Evolutionary conservation across 2,329 filamentous ascomycete species (phyloP), one percentile per base, ranked within the genome.

Genomic region (Scedosporium boydii): DNA sequence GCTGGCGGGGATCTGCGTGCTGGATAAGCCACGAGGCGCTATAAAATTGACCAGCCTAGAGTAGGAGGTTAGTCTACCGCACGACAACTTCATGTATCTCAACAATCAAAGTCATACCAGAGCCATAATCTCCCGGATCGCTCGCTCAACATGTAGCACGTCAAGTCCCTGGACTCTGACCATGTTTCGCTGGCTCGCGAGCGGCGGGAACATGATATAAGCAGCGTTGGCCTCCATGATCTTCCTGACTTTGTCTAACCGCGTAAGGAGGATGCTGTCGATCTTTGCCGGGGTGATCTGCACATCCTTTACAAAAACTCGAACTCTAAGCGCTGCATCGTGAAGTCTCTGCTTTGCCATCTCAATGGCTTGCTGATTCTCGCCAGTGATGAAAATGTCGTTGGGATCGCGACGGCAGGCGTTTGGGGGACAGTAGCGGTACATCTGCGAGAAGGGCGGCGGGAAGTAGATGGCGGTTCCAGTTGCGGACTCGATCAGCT

Each of bases 401-500:
- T 92, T 87, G 41, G 93, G 89, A 60, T 92, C 90, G 67, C 95
- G 87, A 63, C 90, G 86, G 62, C 86, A 86, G 21, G 92, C 92
- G 67, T 90, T 91, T 6, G 86, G 86, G 1, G 93, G 93, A 61
- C 87, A 90, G 74, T 96, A 99, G 64, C 91, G 89, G 71, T 95
- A 97, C 66, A 97, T 87, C 64, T 89, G 87, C 14, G 93, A 93
- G 72, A 98, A 98, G 0, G 93, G 89, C 6, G 93, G 92, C 29
- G 95, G 95, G 72, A 99, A 98, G 77, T 99, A 99, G 69, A 99
- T 98, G 66, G 95, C 93, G 7, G 95, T 98, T 69, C 93, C 91
- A 14, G 95, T 98, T 29, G 89, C 87, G 14, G 95, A 96, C 76
- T 99, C 95, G 70, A 99, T 97, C 69, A 95, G 80, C 79, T 98